Percentiles rank a stretch among this genome's conserved stretches.
Evolutionary conservation across 2,329 filamentous ascomycete species (phyloP).

Genomic region (Stemphylium vesicarium): DNA sequence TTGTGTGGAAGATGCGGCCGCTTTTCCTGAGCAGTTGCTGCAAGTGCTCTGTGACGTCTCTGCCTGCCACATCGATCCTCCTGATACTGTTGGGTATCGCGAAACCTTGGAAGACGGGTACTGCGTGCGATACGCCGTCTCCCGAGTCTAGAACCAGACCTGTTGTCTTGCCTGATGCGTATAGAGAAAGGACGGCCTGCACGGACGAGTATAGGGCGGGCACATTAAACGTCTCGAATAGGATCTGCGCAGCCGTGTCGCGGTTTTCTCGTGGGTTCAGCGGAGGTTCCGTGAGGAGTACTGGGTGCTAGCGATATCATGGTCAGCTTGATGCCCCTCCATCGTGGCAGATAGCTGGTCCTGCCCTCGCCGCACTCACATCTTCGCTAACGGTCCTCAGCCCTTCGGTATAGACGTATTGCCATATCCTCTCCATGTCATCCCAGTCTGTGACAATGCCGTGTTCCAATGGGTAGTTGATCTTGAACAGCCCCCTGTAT

Average conservation of each 20-base stretch:
- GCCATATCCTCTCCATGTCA: slow-evolving; percentile 99
- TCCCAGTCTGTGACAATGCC: slow-evolving; percentile 99
- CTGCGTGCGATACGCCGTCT: slow-evolving; percentile 95
- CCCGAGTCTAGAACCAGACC: slow-evolving; percentile 95
- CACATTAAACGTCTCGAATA: slow-evolving; percentile 99
- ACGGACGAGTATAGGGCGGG: slow-evolving; percentile 96
- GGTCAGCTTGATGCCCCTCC: slow-evolving; percentile 18
- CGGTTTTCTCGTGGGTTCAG: slow-evolving; percentile 95
- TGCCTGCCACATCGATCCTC: slow-evolving; percentile 92
- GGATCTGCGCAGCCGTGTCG: slow-evolving; percentile 93
- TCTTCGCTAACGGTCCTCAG: slow-evolving; percentile 97
- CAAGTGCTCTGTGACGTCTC: slow-evolving; percentile 95
- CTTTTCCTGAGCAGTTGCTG: slow-evolving; percentile 90
- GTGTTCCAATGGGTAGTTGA: slow-evolving; percentile 93
- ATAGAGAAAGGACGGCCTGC: slow-evolving; percentile 93
- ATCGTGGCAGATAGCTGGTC: slow-evolving; percentile 10
- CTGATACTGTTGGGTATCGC: slow-evolving; percentile 95
- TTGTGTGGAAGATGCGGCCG: slow-evolving; percentile 95
- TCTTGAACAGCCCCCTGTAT: slow-evolving; percentile 90
- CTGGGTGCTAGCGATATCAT: slow-evolving; percentile 72
- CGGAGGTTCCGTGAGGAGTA: slow-evolving; percentile 93
- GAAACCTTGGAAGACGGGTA: slow-evolving; percentile 97
- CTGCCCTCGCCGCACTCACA: slow-evolving; percentile 57
- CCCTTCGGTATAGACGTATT: slow-evolving; percentile 94
- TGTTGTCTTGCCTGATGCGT: slow-evolving; percentile 93